Conservation (phyloP, 352 stramenopile genomes). For the Phytophthora sansomeana region DNA sequence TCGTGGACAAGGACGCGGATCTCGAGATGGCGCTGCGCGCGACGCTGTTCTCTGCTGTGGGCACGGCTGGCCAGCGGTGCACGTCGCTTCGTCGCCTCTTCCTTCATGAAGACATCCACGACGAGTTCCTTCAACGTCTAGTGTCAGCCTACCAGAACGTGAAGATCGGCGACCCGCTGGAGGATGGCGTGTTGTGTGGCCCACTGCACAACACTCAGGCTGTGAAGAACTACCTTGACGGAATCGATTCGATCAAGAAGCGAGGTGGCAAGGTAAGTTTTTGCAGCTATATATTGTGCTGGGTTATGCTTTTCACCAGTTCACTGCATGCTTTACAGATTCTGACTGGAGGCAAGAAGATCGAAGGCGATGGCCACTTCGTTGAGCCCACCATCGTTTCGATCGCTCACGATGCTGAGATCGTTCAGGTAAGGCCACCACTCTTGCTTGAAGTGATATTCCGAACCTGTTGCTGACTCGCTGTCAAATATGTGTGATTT, state of each 20-base stretch:
- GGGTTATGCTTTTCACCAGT: conserved; percentile 10
- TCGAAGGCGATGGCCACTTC: conserved; percentile 88
- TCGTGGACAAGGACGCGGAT: conserved; percentile 93
- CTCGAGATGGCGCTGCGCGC: conserved; percentile 91
- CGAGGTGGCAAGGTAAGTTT: conserved; percentile 82
- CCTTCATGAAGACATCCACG: conserved; percentile 92
- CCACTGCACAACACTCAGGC: conserved; percentile 77
- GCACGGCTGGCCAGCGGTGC: conserved; percentile 93
- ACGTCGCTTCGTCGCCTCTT: conserved; percentile 93
- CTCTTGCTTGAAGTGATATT: background rate
- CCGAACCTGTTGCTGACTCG: background rate
- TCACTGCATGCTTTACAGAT: conserved; percentile 57
- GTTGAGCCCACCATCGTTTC: conserved; percentile 93
- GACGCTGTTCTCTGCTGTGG: conserved; percentile 92
- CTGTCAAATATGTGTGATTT: background rate
- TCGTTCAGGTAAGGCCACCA: conserved; percentile 64
- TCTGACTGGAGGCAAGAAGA: conserved; percentile 83
- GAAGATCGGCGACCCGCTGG: conserved; percentile 90
- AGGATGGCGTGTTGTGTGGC: conserved; percentile 87
- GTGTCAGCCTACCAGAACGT: conserved; percentile 89
- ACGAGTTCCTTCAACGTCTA: conserved; percentile 89
- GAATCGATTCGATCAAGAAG: conserved; percentile 86
- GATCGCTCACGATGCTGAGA: conserved; percentile 80
- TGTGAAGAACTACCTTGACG: conserved; percentile 88
- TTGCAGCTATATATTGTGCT: background rate